Conservation (phyloP, 2,329 filamentous ascomycete genomes). For the Zymoseptoria passerinii region DNA sequence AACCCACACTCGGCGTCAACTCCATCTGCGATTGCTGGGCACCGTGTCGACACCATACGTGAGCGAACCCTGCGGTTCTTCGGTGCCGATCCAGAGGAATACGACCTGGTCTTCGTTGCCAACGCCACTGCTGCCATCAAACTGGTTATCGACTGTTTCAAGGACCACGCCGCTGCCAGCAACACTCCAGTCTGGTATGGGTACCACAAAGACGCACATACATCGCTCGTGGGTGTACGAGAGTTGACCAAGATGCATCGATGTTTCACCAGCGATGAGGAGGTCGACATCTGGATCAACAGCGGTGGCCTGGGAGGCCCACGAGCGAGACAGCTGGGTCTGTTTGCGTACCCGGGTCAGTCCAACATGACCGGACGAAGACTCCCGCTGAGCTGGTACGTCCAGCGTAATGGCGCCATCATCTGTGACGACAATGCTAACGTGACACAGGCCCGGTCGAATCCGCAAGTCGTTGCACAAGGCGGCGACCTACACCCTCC, state of each 20-base stretch:
- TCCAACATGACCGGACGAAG: conserved; percentile 35
- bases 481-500: conserved; percentile 41
- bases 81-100: conserved; percentile 50
- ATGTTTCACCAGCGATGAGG: conserved; percentile 34
- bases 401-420: neutral
- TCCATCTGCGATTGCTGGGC: conserved; percentile 50
- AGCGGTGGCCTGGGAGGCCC: conserved; percentile 24
- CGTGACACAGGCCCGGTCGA: conserved; percentile 23
- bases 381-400: conserved; percentile 29
- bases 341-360: conserved; percentile 34
- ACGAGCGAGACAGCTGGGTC: conserved; percentile 27
- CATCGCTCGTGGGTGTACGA: conserved; percentile 43
- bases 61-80: conserved; percentile 49
- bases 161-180: conserved; percentile 44
- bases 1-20: conserved; percentile 60
- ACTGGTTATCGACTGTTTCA: conserved; percentile 51
- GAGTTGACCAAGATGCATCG: conserved; percentile 29
- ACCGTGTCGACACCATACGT: conserved; percentile 50
- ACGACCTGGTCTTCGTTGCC: conserved; percentile 54
- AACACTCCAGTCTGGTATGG: conserved; percentile 47
- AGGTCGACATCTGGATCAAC: conserved; percentile 40
- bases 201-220: conserved; percentile 55
- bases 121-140: conserved; percentile 58
- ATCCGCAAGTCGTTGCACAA: conserved; percentile 29
- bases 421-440: conserved; percentile 11